Evolutionary conservation across 1,139 yeast genomes (phyloP), one percentile per base, ranked within the genome.

Genomic region (Magnusiomyces clavatus): DNA sequence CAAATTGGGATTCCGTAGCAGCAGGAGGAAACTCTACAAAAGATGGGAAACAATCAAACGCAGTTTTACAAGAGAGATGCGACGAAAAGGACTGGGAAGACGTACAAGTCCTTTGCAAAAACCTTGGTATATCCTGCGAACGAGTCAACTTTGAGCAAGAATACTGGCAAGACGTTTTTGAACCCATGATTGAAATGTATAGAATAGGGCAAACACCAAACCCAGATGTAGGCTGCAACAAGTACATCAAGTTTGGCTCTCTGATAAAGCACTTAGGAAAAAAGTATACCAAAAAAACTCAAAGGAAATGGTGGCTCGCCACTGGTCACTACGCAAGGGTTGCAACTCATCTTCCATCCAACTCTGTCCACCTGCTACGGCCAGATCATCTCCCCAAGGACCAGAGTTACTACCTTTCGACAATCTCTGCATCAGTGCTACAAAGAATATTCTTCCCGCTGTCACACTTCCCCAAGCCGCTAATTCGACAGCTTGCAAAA

Each of bases 261-360:
- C 73, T 92, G 67, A 67, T 81, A 6, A 77, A 81, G 16, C 76
- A 81, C 61, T 67, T 89, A 43, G 68, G 72, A 44, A 51, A 61
- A 0, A 66, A 66, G 1, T 60, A 60, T 12, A 61, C 65, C n/a
- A n/a, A n/a, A 41, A 54, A 57, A 3, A 54, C 57, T 48, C 16
- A 11, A 8, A 45, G 38, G 31, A 45, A 45, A 19, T 86, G 92
- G 83, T 87, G 96, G 95, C 68, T 92, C 14, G 97, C 88, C 1
- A 89, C 97, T 0, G 99, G 98, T 3, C 98, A 92, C 66, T 92
- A 92, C 66, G 82, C 95, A 0, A 71, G 92, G 52, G 69, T 86
- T 3, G 69, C 82, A 69, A 60, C 64, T 38, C 66, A 51, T 5
- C 48, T 47, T n/a, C 47, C 54, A 8, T 46, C 69, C 0, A 70